phyloP scores from a whole-genome alignment of 2,329 filamentous ascomycete species.

The Sarocladium brachiariae region DNA sequence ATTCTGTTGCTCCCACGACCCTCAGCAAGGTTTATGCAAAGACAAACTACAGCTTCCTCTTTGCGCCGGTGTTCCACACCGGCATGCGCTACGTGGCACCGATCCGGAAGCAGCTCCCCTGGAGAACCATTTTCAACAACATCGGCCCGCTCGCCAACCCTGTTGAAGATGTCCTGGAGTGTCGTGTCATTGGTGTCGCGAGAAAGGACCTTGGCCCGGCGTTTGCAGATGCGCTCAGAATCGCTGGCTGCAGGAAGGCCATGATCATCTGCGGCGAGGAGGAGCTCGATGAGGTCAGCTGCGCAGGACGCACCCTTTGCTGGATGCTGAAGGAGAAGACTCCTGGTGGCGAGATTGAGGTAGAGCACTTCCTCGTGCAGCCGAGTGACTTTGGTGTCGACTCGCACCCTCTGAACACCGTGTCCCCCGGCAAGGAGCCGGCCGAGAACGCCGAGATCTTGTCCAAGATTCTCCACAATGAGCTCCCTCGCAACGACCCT shows the following conservation, averaged over 20 bases:
- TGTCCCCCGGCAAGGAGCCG: conserved; percentile 80
- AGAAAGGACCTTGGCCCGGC: conserved; percentile 79
- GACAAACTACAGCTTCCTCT: conserved; percentile 92
- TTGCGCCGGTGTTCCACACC: conserved; percentile 92
- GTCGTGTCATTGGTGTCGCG: conserved; percentile 87
- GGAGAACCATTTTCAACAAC: conserved; percentile 96
- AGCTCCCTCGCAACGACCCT: conserved; percentile 69
- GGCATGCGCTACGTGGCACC: conserved; percentile 86
- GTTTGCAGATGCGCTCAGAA: conserved; percentile 76
- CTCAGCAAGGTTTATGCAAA: conserved; percentile 66
- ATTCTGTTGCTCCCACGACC: conserved; percentile 64
- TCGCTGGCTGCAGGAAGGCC: conserved; percentile 73
- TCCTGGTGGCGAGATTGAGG: conserved; percentile 35
- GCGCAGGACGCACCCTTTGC: conserved; percentile 80
- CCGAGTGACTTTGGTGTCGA: conserved; percentile 84
- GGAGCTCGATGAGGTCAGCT: conserved; percentile 92
- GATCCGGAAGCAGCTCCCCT: conserved; percentile 80
- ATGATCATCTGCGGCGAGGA: conserved; percentile 90
- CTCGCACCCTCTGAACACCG: conserved; percentile 65
- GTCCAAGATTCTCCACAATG: conserved; percentile 65
- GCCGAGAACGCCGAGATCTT: conserved; percentile 83
- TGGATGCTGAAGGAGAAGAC: conserved; percentile 64
- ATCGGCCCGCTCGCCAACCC: conserved; percentile 90
- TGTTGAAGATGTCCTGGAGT: conserved; percentile 76
- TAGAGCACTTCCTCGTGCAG: conserved; percentile 71